Evolutionary conservation across 768 basidiomycete species (phyloP).

Genomic region (Phylloporus rhodoxanthus): DNA sequence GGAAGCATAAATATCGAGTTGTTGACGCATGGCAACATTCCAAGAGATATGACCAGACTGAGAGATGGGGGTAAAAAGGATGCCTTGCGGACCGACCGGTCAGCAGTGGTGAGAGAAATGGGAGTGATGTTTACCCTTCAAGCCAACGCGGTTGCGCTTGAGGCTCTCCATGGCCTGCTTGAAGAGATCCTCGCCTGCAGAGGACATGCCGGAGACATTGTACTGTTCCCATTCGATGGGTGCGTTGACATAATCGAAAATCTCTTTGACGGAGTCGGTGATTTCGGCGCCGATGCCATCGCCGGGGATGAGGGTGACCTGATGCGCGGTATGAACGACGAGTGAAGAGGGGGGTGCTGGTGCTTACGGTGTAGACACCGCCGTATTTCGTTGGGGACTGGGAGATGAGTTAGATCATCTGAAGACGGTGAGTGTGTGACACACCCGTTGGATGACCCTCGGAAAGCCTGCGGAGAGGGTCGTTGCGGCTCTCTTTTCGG

Average conservation of each 20-base stretch:
- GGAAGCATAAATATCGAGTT: slow-evolving; percentile 98
- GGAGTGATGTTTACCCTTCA: slow-evolving; percentile 67
- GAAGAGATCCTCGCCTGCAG: slow-evolving; percentile 90
- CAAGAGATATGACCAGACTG: slow-evolving; percentile 96
- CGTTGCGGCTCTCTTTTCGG: slow-evolving; percentile 58
- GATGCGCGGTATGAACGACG: slow-evolving; percentile 21
- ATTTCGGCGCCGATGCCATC: slow-evolving; percentile 98
- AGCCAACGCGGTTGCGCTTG: slow-evolving; percentile 94
- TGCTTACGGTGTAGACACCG: slow-evolving; percentile 80
- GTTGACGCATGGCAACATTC: slow-evolving; percentile 99
- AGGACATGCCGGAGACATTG: slow-evolving; percentile 94
- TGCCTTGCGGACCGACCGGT: slow-evolving; percentile 50
- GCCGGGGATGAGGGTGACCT: slow-evolving; percentile 97
- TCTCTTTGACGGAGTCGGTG: slow-evolving; percentile 97
- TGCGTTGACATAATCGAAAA: slow-evolving; percentile 95
- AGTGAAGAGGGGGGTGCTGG: slow-evolving; percentile 1
- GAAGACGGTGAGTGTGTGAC: slow-evolving; percentile 18
- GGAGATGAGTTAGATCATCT: slow-evolving; percentile 6
- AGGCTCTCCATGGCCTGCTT: slow-evolving; percentile 97
- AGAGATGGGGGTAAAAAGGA: slow-evolving; percentile 97
- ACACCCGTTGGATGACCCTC: slow-evolving; percentile 63
- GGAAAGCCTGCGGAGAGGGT: slow-evolving; percentile 77
- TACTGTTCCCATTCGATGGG: slow-evolving; percentile 99
- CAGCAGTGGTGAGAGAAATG: neutral
- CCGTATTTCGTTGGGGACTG: slow-evolving; percentile 87